These are phyloP conservation scores for Abortiporus biennis DNA, from an alignment of 1,284 basidiomycete species.

Conservation along the genomic window DNA sequence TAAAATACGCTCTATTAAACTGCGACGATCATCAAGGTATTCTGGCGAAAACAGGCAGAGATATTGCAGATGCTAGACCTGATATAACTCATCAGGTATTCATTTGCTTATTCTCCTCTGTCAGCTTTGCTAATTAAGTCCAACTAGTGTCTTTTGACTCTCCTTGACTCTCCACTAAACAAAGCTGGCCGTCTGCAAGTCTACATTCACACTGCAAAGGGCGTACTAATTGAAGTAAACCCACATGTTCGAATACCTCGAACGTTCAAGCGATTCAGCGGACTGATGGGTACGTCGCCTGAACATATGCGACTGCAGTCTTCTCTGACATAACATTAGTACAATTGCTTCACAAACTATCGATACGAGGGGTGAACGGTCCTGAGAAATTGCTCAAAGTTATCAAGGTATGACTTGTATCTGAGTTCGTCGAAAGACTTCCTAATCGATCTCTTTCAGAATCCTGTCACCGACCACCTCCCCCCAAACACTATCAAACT, in stretches of 20 bases:
- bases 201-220: conserved; percentile 97
- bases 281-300: conserved; percentile 84
- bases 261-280: conserved; percentile 98
- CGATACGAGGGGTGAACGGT: conserved; percentile 93
- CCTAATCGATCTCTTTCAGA: conserved; percentile 40
- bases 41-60: conserved; percentile 93
- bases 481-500: conserved; percentile 95
- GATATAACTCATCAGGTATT: conserved; percentile 97
- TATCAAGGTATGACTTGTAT: conserved; percentile 64
- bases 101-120: conserved; percentile 7
- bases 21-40: conserved; percentile 99
- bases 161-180: conserved; percentile 97
- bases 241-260: conserved; percentile 96
- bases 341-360: conserved; percentile 94
- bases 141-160: conserved; percentile 84
- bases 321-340: conserved; percentile 45
- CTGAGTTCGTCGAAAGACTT: not conserved
- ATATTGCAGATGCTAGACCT: conserved; percentile 96
- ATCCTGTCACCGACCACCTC: conserved; percentile 93
- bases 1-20: conserved; percentile 96
- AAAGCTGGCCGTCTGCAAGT: conserved; percentile 96
- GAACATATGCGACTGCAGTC: not conserved
- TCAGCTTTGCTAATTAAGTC: conserved; percentile 3
- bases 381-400: conserved; percentile 96
- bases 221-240: conserved; percentile 98